Conservation (phyloP, 2,329 filamentous ascomycete species). For the Onygena corvina region DNA sequence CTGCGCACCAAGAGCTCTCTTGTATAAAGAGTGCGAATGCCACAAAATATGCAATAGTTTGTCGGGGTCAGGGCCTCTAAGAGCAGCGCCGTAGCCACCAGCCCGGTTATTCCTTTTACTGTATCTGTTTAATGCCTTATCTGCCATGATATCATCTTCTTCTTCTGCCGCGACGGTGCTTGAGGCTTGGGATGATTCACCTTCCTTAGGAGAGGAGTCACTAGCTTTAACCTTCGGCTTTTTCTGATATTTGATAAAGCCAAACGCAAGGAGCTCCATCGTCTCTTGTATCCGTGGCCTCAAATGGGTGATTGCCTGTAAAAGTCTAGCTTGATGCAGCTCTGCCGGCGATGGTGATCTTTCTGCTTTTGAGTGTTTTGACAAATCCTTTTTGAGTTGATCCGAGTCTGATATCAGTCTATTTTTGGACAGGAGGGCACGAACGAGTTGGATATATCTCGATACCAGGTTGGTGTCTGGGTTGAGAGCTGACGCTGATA, state of each 20-base stretch:
- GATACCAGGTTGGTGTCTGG: slow-evolving; percentile 4
- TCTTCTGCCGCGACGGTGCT: not conserved
- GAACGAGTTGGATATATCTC: slow-evolving; percentile 10
- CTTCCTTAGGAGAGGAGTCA: not conserved
- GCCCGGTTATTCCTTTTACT: not conserved
- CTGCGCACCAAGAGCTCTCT: not conserved
- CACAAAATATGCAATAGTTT: not conserved
- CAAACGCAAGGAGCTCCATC: slow-evolving; percentile 1
- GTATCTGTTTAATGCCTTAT: not conserved
- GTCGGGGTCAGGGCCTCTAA: not conserved
- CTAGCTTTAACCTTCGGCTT: not conserved
- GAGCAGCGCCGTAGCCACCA: not conserved
- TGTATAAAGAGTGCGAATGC: not conserved
- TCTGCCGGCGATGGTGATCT: not conserved
- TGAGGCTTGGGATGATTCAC: not conserved
- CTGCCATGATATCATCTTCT: not conserved
- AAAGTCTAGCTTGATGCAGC: slow-evolving; percentile 6
- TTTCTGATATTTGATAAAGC: not conserved
- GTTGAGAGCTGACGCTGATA: slow-evolving; percentile 39
- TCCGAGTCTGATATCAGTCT: slow-evolving; percentile 4
- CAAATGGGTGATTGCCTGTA: slow-evolving; percentile 5
- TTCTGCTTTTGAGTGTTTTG: not conserved
- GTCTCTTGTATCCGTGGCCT: slow-evolving; percentile 2
- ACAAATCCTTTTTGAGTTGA: not conserved
- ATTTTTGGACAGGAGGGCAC: not conserved